Evolutionary conservation across 192 early-diverging fungal genomes (phyloP).

Genomic region (Martensiomyces pterosporus): DNA sequence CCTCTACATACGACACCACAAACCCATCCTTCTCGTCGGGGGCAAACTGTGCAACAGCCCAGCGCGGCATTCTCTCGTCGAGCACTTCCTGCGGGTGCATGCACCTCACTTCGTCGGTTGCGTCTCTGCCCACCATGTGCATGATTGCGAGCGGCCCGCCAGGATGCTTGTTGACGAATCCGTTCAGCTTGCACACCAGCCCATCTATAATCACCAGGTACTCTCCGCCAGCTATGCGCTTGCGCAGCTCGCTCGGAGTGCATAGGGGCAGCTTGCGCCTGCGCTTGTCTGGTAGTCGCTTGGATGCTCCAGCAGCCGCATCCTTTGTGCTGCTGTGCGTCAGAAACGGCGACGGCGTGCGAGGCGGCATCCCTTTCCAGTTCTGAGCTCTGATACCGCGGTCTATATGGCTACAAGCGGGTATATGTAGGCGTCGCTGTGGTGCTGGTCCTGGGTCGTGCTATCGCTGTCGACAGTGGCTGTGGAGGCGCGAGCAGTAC

Average conservation of each 20-base stretch:
- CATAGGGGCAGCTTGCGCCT: slow-evolving; percentile 30
- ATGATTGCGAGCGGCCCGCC: slow-evolving; percentile 86
- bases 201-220: slow-evolving; percentile 76
- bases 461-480: no score
- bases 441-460: no score
- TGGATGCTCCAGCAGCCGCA: background rate
- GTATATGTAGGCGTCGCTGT: no score
- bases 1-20: slow-evolving; percentile 37
- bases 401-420: no score
- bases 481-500: no score
- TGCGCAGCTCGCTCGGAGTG: slow-evolving; percentile 33
- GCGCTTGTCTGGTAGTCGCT: slow-evolving; percentile 8
- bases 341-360: slow-evolving; percentile 16
- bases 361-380: slow-evolving; percentile 18
- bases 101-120: slow-evolving; percentile 82
- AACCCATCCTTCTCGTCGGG: slow-evolving; percentile 8
- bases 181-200: slow-evolving; percentile 87
- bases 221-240: slow-evolving; percentile 58
- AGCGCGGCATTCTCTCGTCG: slow-evolving; percentile 69
- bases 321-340: slow-evolving; percentile 7
- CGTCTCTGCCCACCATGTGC: slow-evolving; percentile 86
- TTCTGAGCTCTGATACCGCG: no score
- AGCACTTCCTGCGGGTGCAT: slow-evolving; percentile 84
- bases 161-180: slow-evolving; percentile 78
- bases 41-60: slow-evolving; percentile 58